These are phyloP conservation scores for Aspergillus chevalieri DNA, from an alignment of 2,329 filamentous ascomycete species.

Conservation along the genomic window DNA sequence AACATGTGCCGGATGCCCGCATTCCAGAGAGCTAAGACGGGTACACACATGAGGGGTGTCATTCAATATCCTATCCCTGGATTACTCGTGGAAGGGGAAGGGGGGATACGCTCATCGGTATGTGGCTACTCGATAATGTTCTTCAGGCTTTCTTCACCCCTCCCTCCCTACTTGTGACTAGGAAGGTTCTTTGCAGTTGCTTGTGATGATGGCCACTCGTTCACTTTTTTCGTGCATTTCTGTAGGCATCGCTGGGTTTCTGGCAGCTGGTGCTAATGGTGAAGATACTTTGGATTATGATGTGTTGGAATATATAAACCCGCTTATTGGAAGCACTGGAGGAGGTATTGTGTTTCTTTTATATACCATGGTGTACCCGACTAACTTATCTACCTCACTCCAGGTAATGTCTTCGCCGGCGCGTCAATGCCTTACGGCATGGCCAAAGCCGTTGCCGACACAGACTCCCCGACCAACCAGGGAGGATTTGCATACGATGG, in stretches of 20 bases:
- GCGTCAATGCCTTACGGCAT: constrained; percentile 51
- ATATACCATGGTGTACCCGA: not conserved
- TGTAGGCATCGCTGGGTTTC: constrained; percentile 3
- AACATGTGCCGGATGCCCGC: not conserved
- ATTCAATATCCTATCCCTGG: not conserved
- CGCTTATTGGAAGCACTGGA: constrained; percentile 50
- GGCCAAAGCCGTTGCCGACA: constrained; percentile 53
- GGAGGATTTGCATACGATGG: constrained; percentile 52
- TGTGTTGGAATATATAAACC: constrained; percentile 43
- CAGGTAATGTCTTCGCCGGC: constrained; percentile 53
- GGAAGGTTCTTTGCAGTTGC: not conserved
- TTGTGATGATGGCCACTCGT: not conserved
- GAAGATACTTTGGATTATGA: constrained; percentile 26
- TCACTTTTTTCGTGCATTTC: constrained; percentile 8
- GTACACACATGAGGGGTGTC: not conserved
- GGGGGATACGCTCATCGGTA: not conserved
- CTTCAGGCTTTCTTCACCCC: not conserved
- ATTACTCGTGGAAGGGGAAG: not conserved
- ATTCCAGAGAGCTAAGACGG: not conserved
- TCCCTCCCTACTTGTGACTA: not conserved
- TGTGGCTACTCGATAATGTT: not conserved
- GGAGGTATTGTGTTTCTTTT: constrained; percentile 29
- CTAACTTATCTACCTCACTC: not conserved
- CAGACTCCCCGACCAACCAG: constrained; percentile 46
- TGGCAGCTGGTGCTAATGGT: constrained; percentile 8